Evolutionary conservation across 108 stramenopile genomes (phyloP), one percentile per base, ranked within the genome.

Genomic region (Hondaea fermentalgiana): DNA sequence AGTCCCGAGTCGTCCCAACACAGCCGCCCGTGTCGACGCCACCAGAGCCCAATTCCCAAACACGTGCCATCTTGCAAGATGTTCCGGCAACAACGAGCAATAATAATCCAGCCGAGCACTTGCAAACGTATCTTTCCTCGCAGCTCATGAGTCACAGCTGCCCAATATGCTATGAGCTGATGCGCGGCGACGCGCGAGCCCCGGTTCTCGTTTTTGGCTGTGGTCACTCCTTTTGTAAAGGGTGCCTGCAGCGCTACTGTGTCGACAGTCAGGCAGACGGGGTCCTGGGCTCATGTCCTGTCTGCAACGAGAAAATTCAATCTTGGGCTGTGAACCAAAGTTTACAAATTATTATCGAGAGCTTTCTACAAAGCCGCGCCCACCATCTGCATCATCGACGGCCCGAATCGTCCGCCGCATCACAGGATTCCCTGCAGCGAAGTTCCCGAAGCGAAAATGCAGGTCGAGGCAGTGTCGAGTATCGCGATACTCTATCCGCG

Each of bases 121-220:
- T 83, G 6, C 49, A 83, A 23, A 53, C 45, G 23, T 83, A 83
- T 23, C 28, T 83, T 8, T 47, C 76, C 49, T 8, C 76, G n/a
- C 76, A 83, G 76, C 76, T 83, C 49, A n/a, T 83, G 45, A 83
- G 76, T 23, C 76, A 83, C 51, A 53, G 49, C 28, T 83, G 76
- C 28, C 76, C 76, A 12, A 83, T 83, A 12, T 83, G 76, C n/a
- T 83, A 28, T 45, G 76, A 83, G 76, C 76, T 83, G 23, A 83
- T 83, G 76, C 45, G 51, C n/a, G 76, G 76, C 51, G 23, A 83
- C 17, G 76, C 19, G 51, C 76, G 76, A 12, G 76, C 76, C n/a
- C 76, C 76, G 4, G 51, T 83, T 8, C 76, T 83, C 16, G 76
- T 83, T 12, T 47, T 83, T 53, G 23, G 25, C n/a, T 83, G 76